phyloP scores from a whole-genome alignment of 768 basidiomycete species.

The Leccinum imitatum region DNA sequence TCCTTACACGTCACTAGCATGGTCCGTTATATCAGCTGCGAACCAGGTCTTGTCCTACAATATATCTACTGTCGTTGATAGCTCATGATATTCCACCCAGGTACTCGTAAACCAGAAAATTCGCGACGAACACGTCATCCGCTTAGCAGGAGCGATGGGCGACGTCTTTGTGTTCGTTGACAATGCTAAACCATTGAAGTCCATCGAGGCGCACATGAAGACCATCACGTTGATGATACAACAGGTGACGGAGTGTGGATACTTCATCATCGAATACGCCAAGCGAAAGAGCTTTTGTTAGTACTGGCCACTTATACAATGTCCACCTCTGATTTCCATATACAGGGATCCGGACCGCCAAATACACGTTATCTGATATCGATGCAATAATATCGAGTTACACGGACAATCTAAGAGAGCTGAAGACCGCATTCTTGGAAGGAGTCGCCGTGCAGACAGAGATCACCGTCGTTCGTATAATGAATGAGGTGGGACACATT shows the following conservation, averaged over 20 bases:
- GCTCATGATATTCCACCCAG: not conserved
- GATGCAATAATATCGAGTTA: not conserved
- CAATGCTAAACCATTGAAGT: not conserved
- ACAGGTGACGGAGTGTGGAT: not conserved
- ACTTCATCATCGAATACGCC: not conserved
- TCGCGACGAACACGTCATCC: not conserved
- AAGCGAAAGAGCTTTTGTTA: not conserved
- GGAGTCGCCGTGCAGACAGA: not conserved
- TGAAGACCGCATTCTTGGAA: not conserved
- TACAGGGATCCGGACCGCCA: not conserved
- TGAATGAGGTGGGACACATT: not conserved
- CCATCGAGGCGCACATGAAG: not conserved
- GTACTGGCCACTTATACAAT: not conserved
- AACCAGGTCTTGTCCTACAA: not conserved
- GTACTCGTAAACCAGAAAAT: not conserved
- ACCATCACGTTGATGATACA: not conserved
- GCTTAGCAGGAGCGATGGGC: not conserved
- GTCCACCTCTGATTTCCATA: not conserved
- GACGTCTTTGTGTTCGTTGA: not conserved
- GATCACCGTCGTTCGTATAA: not conserved
- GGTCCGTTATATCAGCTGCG: not conserved
- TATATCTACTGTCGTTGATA: not conserved
- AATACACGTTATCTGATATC: not conserved
- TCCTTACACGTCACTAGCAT: not conserved
- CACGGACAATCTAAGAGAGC: not conserved